phyloP scores from a whole-genome alignment of 257 asterid genomes.

The Solanum microdontum region DNA sequence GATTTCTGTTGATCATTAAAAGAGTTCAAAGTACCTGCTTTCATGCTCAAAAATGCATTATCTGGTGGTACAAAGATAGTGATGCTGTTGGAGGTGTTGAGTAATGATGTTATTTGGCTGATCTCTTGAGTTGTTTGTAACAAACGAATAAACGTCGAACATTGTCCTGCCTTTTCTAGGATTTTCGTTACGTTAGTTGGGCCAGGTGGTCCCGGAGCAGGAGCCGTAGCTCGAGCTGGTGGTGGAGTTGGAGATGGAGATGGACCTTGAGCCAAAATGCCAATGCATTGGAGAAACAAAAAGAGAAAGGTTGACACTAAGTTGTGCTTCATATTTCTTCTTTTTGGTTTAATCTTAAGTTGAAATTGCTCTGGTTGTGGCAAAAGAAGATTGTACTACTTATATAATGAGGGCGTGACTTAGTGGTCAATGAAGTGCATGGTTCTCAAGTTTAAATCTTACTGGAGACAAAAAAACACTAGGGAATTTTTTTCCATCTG shows the following conservation, averaged over 20 bases:
- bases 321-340: neutral
- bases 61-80: slow-evolving; percentile 39
- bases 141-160: slow-evolving; percentile 36
- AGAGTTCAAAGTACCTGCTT: slow-evolving; percentile 30
- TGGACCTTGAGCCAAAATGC: slow-evolving; percentile 23
- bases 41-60: slow-evolving; percentile 30
- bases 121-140: slow-evolving; percentile 36
- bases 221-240: slow-evolving; percentile 2
- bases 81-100: slow-evolving; percentile 41
- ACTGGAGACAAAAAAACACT: neutral
- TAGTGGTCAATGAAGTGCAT: neutral
- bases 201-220: slow-evolving; percentile 32
- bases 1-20: slow-evolving; percentile 25
- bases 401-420: neutral
- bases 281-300: slow-evolving; percentile 1
- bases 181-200: slow-evolving; percentile 36
- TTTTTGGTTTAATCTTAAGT: neutral
- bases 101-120: slow-evolving; percentile 37
- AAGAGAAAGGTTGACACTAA: slow-evolving; percentile 3
- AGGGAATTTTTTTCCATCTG: neutral
- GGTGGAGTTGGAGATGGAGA: neutral
- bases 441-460: neutral
- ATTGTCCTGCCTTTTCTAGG: slow-evolving; percentile 47
- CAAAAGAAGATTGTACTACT: neutral
- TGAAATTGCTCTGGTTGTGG: neutral